Base-by-base conservation (phyloP, 345 rosid genomes). In the Euphorbia pulcherrima region DNA sequence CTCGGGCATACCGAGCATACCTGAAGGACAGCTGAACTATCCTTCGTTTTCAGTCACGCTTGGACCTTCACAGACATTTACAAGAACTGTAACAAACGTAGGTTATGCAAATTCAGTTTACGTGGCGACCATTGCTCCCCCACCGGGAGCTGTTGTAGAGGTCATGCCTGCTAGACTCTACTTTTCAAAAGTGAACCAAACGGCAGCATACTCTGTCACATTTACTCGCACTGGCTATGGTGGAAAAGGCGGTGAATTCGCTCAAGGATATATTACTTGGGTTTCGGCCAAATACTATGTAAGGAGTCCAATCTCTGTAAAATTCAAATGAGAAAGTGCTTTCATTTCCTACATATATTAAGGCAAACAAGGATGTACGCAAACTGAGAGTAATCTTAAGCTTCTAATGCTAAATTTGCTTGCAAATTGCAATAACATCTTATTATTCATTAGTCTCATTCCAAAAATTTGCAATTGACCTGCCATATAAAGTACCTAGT, bases 221-320 rank as follows among this genome's bases (percentile, higher is more conserved):
- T 68, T 62, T 47, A 55, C 27, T 14, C 37, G 27, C 21, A 47
- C 41, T 20, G 20, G 29, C n/a, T 47, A 56, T 33, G 60, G 46
- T n/a, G 23, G n/a, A 60, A 40, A 3, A 17, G 50, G 4, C 5
- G 14, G 26, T 6, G 44, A 28, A 63, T 47, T 62, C n/a, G 60
- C 60, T 23, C 73, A 68, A 27, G 78, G 78, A 54, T 64, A 62
- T 63, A 41, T 74, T 5, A 37, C 23, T 8, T 68, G 73, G 73
- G 39, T n/a, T 24, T 55, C 78, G 17, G 23, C 21, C 2, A 26
- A 56, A n/a, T 28, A 63, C 21, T 24, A 2, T 18, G 73, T 64
- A 13, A 63, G 69, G 29, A 74, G 65, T 33, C 73, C 73, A 16
- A 74, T 68, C 23, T 41, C 50, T 14, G 56, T 67, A 1, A 33